These are phyloP conservation scores for Suillus decipiens DNA, from an alignment of 768 basidiomycete species.

Conservation along the genomic window DNA sequence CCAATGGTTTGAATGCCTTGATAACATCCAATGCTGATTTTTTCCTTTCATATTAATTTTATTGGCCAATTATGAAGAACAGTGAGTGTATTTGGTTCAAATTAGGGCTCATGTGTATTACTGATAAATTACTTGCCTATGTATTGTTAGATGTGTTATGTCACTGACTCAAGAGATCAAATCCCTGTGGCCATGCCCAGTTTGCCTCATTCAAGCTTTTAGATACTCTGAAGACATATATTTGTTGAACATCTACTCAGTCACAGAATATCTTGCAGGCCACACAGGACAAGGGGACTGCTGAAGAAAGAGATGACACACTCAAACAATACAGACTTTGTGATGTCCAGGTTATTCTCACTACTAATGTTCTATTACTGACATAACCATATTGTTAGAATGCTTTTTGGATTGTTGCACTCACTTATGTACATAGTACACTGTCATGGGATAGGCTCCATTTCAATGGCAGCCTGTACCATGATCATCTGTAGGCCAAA, in stretches of 20 bases:
- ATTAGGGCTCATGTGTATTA: accelerated
- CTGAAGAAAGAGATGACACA: too few relatives aligned
- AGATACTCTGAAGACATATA: background rate
- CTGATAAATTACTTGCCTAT: background rate
- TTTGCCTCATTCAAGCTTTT: background rate
- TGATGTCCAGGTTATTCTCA: background rate
- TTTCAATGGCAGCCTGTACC: background rate
- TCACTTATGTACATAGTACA: background rate
- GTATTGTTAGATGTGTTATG: background rate
- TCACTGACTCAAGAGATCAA: background rate
- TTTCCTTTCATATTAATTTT: background rate
- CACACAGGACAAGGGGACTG: too few relatives aligned
- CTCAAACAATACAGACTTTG: background rate
- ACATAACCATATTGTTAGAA: background rate
- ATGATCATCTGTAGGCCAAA: background rate
- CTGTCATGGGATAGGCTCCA: background rate
- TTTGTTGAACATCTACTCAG: background rate
- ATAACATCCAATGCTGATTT: background rate
- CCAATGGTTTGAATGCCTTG: background rate
- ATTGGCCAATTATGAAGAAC: background rate
- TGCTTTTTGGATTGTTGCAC: background rate
- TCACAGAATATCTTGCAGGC: background rate
- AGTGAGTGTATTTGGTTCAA: background rate
- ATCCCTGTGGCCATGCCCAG: background rate
- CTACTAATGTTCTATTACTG: background rate